Evolutionary conservation across 257 asterid species (phyloP).

Genomic region (Cinchona pubescens): DNA sequence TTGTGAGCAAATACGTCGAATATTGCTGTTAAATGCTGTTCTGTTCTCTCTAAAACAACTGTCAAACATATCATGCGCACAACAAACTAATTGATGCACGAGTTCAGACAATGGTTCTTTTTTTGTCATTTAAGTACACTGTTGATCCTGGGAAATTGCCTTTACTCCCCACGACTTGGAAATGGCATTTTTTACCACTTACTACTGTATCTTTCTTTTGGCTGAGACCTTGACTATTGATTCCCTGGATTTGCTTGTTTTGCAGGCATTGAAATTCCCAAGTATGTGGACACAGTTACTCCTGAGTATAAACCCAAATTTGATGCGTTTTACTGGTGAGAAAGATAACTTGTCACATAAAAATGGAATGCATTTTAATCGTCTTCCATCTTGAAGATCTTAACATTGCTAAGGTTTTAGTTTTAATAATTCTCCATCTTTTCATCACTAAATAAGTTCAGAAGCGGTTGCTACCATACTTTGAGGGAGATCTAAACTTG

Average conservation of each 20-base stretch:
- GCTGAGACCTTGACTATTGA: constrained; percentile 16
- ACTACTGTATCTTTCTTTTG: neutral
- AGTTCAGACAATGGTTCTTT: neutral
- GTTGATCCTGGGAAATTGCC: neutral
- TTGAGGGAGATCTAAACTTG: neutral
- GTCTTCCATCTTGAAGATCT: neutral
- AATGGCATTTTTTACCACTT: neutral
- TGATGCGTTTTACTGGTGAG: constrained; percentile 87
- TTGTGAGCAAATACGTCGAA: neutral
- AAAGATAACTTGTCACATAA: neutral
- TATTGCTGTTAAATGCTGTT: neutral
- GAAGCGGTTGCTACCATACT: neutral
- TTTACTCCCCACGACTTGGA: neutral
- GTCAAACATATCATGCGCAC: neutral
- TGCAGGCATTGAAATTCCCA: constrained; percentile 76
- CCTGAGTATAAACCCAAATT: constrained; percentile 86
- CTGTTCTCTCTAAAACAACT: neutral
- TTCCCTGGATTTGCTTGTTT: neutral
- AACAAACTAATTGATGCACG: neutral
- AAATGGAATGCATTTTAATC: neutral
- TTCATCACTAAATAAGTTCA: neutral
- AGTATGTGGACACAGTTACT: constrained; percentile 80
- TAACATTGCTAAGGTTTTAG: neutral
- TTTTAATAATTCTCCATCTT: neutral
- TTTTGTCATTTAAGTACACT: neutral